phyloP scores from a whole-genome alignment of 352 stramenopile genomes.

The Pythium periplocum region DNA sequence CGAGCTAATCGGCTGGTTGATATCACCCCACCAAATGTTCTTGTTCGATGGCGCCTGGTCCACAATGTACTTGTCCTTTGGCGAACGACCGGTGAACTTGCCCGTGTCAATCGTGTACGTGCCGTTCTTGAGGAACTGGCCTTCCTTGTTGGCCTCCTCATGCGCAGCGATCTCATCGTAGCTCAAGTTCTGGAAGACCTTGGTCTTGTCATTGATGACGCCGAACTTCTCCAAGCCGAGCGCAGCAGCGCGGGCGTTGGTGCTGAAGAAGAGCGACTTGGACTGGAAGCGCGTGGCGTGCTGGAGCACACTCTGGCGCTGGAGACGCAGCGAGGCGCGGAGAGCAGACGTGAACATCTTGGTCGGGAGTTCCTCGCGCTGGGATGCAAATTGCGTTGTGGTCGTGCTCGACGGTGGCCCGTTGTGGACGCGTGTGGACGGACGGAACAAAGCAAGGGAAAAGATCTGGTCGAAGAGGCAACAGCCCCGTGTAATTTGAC shows the following conservation, averaged over 20 bases:
- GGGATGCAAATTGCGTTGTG: constrained; percentile 23
- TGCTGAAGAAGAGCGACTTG: constrained; percentile 31
- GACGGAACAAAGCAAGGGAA: no score
- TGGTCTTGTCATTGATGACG: constrained; percentile 85
- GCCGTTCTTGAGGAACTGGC: constrained; percentile 84
- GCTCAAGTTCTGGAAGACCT: constrained; percentile 94
- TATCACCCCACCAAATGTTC: constrained; percentile 96
- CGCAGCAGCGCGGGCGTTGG: constrained; percentile 37
- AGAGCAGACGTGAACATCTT: constrained; percentile 59
- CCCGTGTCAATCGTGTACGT: constrained; percentile 97
- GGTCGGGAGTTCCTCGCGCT: constrained; percentile 10
- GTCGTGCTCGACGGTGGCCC: no score
- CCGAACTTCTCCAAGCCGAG: constrained; percentile 86
- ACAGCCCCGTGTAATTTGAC: no score
- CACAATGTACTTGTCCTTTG: constrained; percentile 98
- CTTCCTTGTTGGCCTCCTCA: constrained; percentile 93
- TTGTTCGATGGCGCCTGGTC: constrained; percentile 88
- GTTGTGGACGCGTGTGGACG: not conserved
- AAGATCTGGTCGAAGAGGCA: no score
- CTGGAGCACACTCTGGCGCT: constrained; percentile 36
- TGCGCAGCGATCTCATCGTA: constrained; percentile 95
- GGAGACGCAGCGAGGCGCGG: constrained; percentile 45
- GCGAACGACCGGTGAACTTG: constrained; percentile 97
- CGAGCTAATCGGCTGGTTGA: constrained; percentile 92
- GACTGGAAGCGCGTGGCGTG: constrained; percentile 23